These are phyloP conservation scores for Avicennia marina DNA, from an alignment of 257 asterid species.

Conservation along the genomic window DNA sequence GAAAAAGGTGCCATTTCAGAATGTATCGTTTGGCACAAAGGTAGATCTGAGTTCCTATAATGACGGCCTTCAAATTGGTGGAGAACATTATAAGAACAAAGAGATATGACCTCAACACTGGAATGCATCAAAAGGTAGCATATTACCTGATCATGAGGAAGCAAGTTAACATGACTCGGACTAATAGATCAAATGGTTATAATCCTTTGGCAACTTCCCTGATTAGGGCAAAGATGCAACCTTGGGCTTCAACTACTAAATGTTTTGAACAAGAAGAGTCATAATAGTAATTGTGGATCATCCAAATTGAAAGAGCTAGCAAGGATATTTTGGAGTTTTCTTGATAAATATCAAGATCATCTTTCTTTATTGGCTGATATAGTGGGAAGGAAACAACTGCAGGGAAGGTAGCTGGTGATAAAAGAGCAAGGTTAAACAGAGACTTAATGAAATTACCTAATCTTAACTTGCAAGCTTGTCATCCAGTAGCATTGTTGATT, in stretches of 20 bases:
- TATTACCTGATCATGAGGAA: constrained; percentile 10
- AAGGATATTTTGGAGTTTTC: constrained; percentile 17
- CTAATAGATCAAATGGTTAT: constrained; percentile 13
- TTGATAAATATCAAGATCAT: constrained; percentile 24
- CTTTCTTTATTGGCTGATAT: constrained; percentile 20
- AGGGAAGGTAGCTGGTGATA: constrained; percentile 12
- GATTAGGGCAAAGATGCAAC: constrained; percentile 1
- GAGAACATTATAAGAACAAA: constrained; percentile 3
- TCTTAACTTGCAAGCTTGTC: constrained; percentile 21
- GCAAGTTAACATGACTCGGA: neutral
- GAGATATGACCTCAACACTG: constrained; percentile 8
- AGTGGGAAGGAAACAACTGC: constrained; percentile 16
- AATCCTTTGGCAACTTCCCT: neutral
- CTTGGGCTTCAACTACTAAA: neutral
- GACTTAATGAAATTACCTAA: constrained; percentile 19
- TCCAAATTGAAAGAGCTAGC: constrained; percentile 17
- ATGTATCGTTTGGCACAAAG: constrained; percentile 7
- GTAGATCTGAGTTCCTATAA: neutral
- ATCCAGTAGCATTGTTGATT: constrained; percentile 17
- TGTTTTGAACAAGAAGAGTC: constrained; percentile 12
- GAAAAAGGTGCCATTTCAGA: constrained; percentile 1
- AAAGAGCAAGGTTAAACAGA: constrained; percentile 17
- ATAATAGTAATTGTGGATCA: neutral
- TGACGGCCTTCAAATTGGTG: neutral
- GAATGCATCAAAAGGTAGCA: constrained; percentile 9